Evolutionary conservation across 805 yeast genomes (phyloP), one percentile per base, ranked within the genome.

Genomic region (Wickerhamiella australiensis): DNA sequence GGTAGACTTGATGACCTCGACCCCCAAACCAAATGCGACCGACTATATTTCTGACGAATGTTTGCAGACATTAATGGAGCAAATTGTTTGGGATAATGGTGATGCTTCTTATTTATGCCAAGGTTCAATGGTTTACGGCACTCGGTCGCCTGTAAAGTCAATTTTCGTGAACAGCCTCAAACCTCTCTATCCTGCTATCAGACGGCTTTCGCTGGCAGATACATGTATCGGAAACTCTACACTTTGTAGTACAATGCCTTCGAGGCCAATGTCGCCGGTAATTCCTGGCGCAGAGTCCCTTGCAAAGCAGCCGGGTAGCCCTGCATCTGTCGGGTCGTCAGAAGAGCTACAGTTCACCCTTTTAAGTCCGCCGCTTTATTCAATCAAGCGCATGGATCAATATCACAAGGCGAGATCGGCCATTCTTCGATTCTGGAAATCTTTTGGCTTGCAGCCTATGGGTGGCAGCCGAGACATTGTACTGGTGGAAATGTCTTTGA

Each of bases 351-450:
- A 31, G 15, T 49, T 49, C 35, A 41, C 57, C 29, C 54, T 57
- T 8, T 49, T 59, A 45, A 56, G 58, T 17, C 65, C 68, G 5
- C 68, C 68, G 3, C 57, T 57, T 23, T 62, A 59, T 37, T 50
- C 59, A 1, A 54, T 65, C 11, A 44, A 49, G 44, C 54, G 67
- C 5, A 57, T 56, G 29, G 58, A 59, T 13, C 58, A 60, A 21
- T 46, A 37, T 3, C 52, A 66, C 25, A 64, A 63, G 46, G 68
- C 68, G 0, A 56, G 66, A 15, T 62, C 69, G 0, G 60, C 71
- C 0, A 64, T 67, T 9, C 49, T 69, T 15, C 49, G 68, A 22
- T 68, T 68, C 51, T 68, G 72, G 72, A 60, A 64, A 40, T 52
- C 59, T 3, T 61, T 68, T 55, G 68, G 68, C 1, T 55, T 69